phyloP scores from a whole-genome alignment of 2,329 filamentous ascomycete species.

The Blastomyces emzantsi region DNA sequence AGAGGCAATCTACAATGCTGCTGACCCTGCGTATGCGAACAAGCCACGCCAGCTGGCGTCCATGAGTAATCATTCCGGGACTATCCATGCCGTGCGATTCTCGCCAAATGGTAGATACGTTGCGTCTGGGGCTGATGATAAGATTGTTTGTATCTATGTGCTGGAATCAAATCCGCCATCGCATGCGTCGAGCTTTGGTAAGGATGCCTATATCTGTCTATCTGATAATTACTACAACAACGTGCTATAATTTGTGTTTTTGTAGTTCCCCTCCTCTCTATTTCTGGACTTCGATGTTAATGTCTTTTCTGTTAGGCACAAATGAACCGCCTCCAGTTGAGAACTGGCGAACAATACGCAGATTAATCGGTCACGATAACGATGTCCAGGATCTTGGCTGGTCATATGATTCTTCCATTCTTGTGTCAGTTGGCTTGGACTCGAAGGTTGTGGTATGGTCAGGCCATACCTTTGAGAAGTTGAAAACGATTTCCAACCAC shows the following conservation, averaged over 20 bases:
- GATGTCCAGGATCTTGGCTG: slow-evolving; percentile 97
- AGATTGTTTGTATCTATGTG: slow-evolving; percentile 95
- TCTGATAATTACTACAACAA: neutral
- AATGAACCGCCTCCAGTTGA: slow-evolving; percentile 89
- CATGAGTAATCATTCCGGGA: slow-evolving; percentile 97
- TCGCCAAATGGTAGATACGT: slow-evolving; percentile 92
- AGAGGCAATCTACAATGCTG: slow-evolving; percentile 78
- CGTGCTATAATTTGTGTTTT: slow-evolving; percentile 5
- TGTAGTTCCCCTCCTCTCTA: neutral
- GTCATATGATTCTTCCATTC: slow-evolving; percentile 90
- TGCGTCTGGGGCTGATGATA: slow-evolving; percentile 95
- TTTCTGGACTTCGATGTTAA: slow-evolving; percentile 12
- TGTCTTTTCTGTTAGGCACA: slow-evolving; percentile 44
- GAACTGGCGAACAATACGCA: slow-evolving; percentile 94
- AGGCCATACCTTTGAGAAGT: slow-evolving; percentile 92
- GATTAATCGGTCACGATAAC: slow-evolving; percentile 93
- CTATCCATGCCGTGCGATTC: slow-evolving; percentile 94
- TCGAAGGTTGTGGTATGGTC: slow-evolving; percentile 99
- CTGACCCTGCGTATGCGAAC: slow-evolving; percentile 59
- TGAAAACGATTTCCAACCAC: slow-evolving; percentile 87
- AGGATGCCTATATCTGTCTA: slow-evolving; percentile 23
- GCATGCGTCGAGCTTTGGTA: slow-evolving; percentile 70
- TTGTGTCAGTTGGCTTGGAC: slow-evolving; percentile 92
- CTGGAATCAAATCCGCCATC: slow-evolving; percentile 74
- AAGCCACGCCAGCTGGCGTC: slow-evolving; percentile 88